Evolutionary conservation across 2,329 filamentous ascomycete genomes (phyloP).

Genomic region (Verticillium alfalfae): DNA sequence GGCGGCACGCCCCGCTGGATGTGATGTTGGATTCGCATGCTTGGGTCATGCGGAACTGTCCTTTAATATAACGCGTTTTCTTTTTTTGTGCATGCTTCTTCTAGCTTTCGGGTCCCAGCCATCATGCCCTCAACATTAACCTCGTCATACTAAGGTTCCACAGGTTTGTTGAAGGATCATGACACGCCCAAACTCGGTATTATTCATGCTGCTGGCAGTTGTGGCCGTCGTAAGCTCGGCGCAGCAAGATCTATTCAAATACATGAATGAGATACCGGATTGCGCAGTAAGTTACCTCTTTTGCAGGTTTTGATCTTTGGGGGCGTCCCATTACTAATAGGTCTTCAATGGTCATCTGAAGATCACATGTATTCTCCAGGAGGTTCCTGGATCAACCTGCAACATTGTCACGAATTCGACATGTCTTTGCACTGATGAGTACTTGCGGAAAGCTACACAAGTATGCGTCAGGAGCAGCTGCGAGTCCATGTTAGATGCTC

Average conservation of each 20-base stretch:
- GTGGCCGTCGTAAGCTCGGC: neutral
- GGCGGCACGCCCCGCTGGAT: too few species aligned
- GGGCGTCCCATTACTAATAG: neutral
- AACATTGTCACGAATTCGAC: slow-evolving; percentile 14
- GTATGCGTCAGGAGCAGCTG: slow-evolving; percentile 18
- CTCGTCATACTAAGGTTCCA: too few species aligned
- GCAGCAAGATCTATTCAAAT: slow-evolving; percentile 7
- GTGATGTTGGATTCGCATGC: too few species aligned
- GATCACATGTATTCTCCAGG: slow-evolving; percentile 15
- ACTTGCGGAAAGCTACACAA: slow-evolving; percentile 11
- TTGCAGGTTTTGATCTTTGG: neutral
- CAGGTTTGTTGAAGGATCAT: too few species aligned
- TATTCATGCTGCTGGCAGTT: neutral
- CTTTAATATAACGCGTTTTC: too few species aligned
- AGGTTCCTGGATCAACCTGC: slow-evolving; percentile 17
- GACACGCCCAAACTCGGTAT: neutral
- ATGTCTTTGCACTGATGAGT: slow-evolving; percentile 20
- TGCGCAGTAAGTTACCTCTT: slow-evolving; percentile 12
- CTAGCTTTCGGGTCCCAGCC: too few species aligned
- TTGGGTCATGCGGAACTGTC: too few species aligned
- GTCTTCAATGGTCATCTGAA: neutral
- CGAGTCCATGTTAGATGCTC: slow-evolving; percentile 13
- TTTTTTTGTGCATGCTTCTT: too few species aligned
- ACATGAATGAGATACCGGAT: slow-evolving; percentile 9
- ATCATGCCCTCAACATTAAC: too few species aligned